These are phyloP conservation scores for Dysphania ambrosioides DNA, from an alignment of 148 eudicot genomes.

Conservation along the genomic window DNA sequence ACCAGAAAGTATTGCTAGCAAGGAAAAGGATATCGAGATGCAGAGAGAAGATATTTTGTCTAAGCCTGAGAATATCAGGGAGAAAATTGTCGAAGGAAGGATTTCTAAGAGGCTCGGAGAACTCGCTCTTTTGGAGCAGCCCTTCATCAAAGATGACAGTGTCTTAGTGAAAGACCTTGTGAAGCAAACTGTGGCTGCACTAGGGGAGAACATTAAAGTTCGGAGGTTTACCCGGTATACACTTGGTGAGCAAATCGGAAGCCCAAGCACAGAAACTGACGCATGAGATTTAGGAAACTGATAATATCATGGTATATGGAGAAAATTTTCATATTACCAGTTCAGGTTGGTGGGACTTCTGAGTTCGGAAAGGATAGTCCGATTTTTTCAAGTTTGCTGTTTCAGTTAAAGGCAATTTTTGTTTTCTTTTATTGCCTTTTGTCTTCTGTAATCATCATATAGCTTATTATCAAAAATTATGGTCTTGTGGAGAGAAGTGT, in stretches of 20 bases:
- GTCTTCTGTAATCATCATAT: slow-evolving; percentile 24
- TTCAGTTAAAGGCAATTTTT: slow-evolving; percentile 28
- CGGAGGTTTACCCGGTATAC: slow-evolving; percentile 78
- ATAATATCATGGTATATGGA: slow-evolving; percentile 8
- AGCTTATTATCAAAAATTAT: slow-evolving; percentile 13
- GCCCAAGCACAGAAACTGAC: slow-evolving; percentile 32
- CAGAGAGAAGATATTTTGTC: slow-evolving; percentile 86
- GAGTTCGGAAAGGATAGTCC: slow-evolving; percentile 9
- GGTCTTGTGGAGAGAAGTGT: slow-evolving; percentile 15
- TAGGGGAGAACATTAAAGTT: slow-evolving; percentile 94
- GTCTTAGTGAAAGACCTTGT: slow-evolving; percentile 84
- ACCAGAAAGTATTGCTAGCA: slow-evolving; percentile 51
- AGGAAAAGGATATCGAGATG: slow-evolving; percentile 88
- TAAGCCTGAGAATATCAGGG: slow-evolving; percentile 83
- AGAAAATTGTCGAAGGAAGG: slow-evolving; percentile 83
- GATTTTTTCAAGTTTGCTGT: slow-evolving; percentile 29
- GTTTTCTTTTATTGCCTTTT: slow-evolving; percentile 12
- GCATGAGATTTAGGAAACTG: slow-evolving; percentile 19
- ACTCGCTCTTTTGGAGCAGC: slow-evolving; percentile 89
- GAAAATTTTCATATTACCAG: not conserved
- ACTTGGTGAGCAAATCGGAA: slow-evolving; percentile 55
- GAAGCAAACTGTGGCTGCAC: slow-evolving; percentile 82
- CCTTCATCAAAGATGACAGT: slow-evolving; percentile 72
- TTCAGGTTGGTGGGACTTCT: slow-evolving; percentile 23
- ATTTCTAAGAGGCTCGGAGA: slow-evolving; percentile 89